Evolutionary conservation across 2,329 filamentous ascomycete genomes (phyloP).

Genomic region (Pestalotiopsis sp.): DNA sequence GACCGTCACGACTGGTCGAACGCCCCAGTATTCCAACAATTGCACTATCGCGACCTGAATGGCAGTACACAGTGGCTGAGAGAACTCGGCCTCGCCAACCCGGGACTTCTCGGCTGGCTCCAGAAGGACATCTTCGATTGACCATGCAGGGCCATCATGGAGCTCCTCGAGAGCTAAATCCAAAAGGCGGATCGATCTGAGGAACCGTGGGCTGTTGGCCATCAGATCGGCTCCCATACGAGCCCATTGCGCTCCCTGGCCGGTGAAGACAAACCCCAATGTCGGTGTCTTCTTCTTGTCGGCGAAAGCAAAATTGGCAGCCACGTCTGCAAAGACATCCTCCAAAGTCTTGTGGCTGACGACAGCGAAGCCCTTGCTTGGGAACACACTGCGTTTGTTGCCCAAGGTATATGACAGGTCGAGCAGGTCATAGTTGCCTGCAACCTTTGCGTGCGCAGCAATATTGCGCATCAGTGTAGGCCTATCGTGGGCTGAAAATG

Average conservation of each 20-base stretch:
- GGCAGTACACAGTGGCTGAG: conserved; percentile 41
- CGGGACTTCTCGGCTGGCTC: background rate
- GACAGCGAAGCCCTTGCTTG: conserved; percentile 10
- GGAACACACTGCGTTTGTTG: conserved; percentile 15
- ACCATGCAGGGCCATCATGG: conserved; percentile 18
- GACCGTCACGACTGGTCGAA: conserved; percentile 32
- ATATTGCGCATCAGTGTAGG: conserved; percentile 17
- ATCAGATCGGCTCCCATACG: conserved; percentile 28
- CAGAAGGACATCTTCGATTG: conserved; percentile 9
- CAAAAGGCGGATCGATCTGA: conserved; percentile 14
- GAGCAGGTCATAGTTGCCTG: conserved; percentile 17
- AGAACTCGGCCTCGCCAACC: conserved; percentile 12
- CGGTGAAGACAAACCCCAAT: conserved; percentile 25
- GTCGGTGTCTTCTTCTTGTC: conserved; percentile 14
- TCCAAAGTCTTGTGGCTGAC: background rate
- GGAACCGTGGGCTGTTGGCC: conserved; percentile 15
- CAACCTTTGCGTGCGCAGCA: conserved; percentile 8
- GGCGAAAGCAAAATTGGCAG: background rate
- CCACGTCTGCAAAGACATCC: background rate
- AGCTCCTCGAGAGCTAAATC: conserved; percentile 19
- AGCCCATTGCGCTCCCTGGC: conserved; percentile 32
- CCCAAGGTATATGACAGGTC: conserved; percentile 25
- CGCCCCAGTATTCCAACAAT: conserved; percentile 19
- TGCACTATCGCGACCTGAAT: background rate
- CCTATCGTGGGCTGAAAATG: conserved; percentile 25